These are phyloP conservation scores for Colletotrichum spaethianum DNA, from an alignment of 2,329 filamentous ascomycete genomes.

Conservation along the genomic window DNA sequence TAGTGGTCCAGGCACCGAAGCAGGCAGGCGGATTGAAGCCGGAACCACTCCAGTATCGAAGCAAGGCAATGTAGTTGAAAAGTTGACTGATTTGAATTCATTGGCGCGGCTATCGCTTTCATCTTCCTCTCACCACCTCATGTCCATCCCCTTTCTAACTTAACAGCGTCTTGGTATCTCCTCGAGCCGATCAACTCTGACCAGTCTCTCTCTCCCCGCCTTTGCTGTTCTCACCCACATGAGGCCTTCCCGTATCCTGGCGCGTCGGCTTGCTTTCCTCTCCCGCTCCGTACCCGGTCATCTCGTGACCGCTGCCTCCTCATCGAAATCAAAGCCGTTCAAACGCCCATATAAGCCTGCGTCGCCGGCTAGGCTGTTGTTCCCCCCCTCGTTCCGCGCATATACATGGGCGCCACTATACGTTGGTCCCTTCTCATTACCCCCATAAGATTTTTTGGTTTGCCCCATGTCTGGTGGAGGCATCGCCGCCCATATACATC, in stretches of 20 bases:
- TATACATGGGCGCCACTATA: constrained; percentile 14
- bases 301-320: not conserved
- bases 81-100: constrained; percentile 34
- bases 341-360: constrained; percentile 22
- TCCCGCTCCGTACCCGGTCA: not conserved
- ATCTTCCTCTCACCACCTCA: constrained; percentile 41
- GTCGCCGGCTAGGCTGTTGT: constrained; percentile 15
- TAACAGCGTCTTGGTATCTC: constrained; percentile 16
- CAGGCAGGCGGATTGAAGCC: not conserved
- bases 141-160: not conserved
- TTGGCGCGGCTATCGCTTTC: constrained; percentile 27
- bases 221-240: constrained; percentile 1
- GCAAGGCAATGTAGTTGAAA: not conserved
- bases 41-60: not conserved
- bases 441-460: constrained; percentile 4
- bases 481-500: constrained; percentile 10
- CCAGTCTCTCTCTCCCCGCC: not conserved
- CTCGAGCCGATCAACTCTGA: not conserved
- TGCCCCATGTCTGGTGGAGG: not conserved
- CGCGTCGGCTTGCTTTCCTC: not conserved
- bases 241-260: constrained; percentile 17
- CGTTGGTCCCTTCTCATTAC: constrained; percentile 11
- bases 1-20: not conserved
- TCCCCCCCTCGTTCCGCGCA: constrained; percentile 11
- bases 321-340: not conserved